Conservation (phyloP, 352 stramenopile species). For the Globisporangium lucens region DNA sequence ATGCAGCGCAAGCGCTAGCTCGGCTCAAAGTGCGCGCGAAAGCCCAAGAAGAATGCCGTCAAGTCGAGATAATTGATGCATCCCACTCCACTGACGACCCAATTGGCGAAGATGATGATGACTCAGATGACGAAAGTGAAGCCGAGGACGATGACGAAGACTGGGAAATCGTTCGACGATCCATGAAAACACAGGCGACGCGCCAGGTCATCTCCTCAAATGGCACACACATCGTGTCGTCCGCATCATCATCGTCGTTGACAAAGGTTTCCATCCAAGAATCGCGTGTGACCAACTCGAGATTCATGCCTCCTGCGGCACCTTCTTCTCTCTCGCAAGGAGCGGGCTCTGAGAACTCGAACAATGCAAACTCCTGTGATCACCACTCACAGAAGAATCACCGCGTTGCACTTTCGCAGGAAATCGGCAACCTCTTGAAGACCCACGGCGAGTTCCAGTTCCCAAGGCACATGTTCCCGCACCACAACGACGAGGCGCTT, state of each 20-base stretch:
- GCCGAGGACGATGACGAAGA: conserved; percentile 26
- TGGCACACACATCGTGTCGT: neutral
- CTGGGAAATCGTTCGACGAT: conserved; percentile 38
- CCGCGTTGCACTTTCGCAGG: conserved; percentile 19
- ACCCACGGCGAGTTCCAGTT: conserved; percentile 36
- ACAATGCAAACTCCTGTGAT: conserved; percentile 1
- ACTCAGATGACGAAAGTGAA: neutral
- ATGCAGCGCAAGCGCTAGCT: neutral
- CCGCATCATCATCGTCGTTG: neutral
- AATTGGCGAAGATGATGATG: neutral
- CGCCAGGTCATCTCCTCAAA: neutral
- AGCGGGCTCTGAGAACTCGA: neutral
- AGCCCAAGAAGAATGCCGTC: neutral
- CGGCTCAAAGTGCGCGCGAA: neutral
- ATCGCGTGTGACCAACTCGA: neutral
- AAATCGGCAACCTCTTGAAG: conserved; percentile 28
- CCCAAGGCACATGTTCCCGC: conserved; percentile 29
- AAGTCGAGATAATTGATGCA: neutral
- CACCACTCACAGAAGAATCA: conserved; percentile 14
- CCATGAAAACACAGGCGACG: conserved; percentile 22
- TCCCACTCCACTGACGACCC: neutral
- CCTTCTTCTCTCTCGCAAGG: neutral
- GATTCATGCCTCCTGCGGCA: neutral
- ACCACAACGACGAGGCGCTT: conserved; percentile 16
- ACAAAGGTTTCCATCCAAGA: neutral